A percentile compares a stretch with the other conserved stretches of the same genome.
Conservation (phyloP, 805 yeast genomes). For the Sugiyamaella smithiae region DNA sequence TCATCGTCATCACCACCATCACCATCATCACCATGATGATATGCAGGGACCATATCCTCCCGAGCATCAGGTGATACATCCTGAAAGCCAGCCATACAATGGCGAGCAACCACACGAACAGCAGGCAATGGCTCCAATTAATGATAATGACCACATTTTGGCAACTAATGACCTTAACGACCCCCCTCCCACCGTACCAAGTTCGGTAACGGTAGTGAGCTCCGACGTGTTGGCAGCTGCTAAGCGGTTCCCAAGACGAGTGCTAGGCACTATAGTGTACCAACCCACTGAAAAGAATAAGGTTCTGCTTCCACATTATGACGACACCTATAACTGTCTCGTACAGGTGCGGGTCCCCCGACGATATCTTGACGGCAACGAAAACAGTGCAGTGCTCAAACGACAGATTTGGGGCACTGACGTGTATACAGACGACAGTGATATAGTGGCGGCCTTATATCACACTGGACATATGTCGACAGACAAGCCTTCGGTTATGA, state of each 20-base stretch:
- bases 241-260: slow-evolving; percentile 42
- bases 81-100: background rate
- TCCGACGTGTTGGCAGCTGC: slow-evolving; percentile 42
- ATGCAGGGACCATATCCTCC: no score
- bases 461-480: slow-evolving; percentile 68
- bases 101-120: background rate
- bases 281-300: slow-evolving; percentile 18
- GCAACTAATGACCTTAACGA: background rate
- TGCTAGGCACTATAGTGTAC: slow-evolving; percentile 58
- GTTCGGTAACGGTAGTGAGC: slow-evolving; percentile 37
- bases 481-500: slow-evolving; percentile 4
- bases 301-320: slow-evolving; percentile 30
- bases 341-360: slow-evolving; percentile 58
- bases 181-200: slow-evolving; percentile 25
- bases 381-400: slow-evolving; percentile 40
- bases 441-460: slow-evolving; percentile 65
- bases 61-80: no score
- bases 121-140: no score
- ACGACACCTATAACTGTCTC: slow-evolving; percentile 36
- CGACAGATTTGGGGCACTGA: slow-evolving; percentile 89
- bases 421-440: slow-evolving; percentile 91
- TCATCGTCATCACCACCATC: slow-evolving; percentile 26
- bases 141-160: background rate
- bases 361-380: slow-evolving; percentile 38
- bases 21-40: slow-evolving; percentile 26